These are phyloP conservation scores for Epichloe coenophiala DNA, from an alignment of 2,329 filamentous ascomycete species.

Conservation along the genomic window DNA sequence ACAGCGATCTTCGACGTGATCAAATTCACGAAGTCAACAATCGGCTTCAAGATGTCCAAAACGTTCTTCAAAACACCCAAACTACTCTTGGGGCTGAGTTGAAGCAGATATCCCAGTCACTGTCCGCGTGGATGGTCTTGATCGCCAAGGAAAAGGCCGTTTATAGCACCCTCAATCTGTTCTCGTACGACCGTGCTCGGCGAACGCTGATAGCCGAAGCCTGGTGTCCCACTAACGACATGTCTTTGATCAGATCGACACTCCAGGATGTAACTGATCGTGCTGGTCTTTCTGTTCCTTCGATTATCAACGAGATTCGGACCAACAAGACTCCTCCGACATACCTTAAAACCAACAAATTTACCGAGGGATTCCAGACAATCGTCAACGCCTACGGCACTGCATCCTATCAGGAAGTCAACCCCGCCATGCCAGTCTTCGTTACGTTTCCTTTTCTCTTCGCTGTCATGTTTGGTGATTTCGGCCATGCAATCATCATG, in stretches of 20 bases:
- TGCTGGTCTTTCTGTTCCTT: conserved; percentile 90
- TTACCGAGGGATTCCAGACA: conserved; percentile 95
- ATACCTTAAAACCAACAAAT: conserved; percentile 96
- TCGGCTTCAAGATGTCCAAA: conserved; percentile 78
- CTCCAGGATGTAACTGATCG: conserved; percentile 94
- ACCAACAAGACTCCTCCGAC: conserved; percentile 97
- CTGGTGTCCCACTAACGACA: conserved; percentile 88
- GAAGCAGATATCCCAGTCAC: conserved; percentile 78
- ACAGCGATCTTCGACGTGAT: conserved; percentile 85
- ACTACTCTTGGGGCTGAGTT: conserved; percentile 86
- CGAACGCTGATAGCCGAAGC: conserved; percentile 96
- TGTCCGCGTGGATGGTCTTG: conserved; percentile 95
- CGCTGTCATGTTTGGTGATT: conserved; percentile 98
- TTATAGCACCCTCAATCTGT: conserved; percentile 88
- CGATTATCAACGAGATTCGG: conserved; percentile 94
- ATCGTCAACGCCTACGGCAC: conserved; percentile 98
- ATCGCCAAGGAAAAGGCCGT: conserved; percentile 98
- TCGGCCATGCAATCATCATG: conserved; percentile 89
- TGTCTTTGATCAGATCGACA: conserved; percentile 80
- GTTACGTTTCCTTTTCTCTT: conserved; percentile 99
- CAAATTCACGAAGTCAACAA: conserved; percentile 97
- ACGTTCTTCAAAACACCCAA: conserved; percentile 90
- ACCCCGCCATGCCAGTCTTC: conserved; percentile 87
- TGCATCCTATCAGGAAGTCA: conserved; percentile 93
- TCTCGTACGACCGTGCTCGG: conserved; percentile 89